Conservation (phyloP, 208 protist species). For the Wallacemonas sp. region DNA sequence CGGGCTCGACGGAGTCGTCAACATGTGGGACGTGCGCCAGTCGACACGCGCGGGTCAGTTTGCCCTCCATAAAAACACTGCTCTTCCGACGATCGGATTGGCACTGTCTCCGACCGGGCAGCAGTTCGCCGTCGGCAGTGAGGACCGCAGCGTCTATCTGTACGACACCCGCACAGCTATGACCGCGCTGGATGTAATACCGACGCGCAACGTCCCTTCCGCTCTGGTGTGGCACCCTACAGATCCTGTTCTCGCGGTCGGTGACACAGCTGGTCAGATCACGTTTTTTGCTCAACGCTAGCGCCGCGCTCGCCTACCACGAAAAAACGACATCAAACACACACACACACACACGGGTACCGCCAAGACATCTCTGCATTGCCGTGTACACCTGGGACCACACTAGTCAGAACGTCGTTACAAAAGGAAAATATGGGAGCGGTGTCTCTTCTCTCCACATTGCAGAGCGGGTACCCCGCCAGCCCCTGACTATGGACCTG, state of each 20-base stretch:
- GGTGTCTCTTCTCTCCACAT: no score
- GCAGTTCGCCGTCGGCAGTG: slow-evolving; percentile 72
- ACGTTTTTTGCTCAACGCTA: slow-evolving; percentile 45
- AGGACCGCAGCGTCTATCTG: slow-evolving; percentile 59
- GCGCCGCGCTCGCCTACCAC: no score
- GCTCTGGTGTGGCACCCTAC: slow-evolving; percentile 72
- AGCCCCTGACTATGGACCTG: no score
- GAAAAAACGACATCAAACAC: no score
- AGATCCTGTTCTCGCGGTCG: slow-evolving; percentile 56
- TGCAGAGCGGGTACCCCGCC: no score
- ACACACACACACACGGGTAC: no score
- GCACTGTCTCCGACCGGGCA: slow-evolving; percentile 54
- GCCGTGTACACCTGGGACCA: no score
- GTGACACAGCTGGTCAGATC: slow-evolving; percentile 29
- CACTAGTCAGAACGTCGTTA: no score
- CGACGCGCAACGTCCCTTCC: slow-evolving; percentile 37
- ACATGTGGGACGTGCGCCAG: slow-evolving; percentile 77
- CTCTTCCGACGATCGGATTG: slow-evolving; percentile 50
- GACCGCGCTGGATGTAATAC: slow-evolving; percentile 40
- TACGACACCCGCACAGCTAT: slow-evolving; percentile 63
- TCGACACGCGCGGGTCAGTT: slow-evolving; percentile 50
- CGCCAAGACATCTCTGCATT: no score
- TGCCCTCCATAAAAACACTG: slow-evolving; percentile 72
- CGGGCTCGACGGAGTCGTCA: slow-evolving; percentile 64
- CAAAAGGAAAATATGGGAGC: no score